Percentiles rank a stretch among this genome's conserved stretches.
phyloP scores from a whole-genome alignment of 306 rosid species.

The Biancaea sappan region DNA sequence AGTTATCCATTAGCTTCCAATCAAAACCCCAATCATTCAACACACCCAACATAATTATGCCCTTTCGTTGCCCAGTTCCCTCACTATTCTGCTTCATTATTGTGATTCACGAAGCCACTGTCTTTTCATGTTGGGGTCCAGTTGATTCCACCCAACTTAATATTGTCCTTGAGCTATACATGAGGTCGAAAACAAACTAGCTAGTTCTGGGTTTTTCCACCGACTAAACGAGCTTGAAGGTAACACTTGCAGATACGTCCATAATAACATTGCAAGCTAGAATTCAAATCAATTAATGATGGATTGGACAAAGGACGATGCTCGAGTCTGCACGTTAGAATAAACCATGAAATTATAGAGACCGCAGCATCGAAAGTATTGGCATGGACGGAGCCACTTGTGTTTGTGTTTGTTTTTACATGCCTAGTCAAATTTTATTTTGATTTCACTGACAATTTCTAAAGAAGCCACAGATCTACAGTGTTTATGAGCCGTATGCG shows the following conservation, averaged over 20 bases:
- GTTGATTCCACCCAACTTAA: conserved; percentile 24
- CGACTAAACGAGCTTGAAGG: conserved; percentile 26
- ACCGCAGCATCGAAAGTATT: not conserved
- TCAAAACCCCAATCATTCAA: conserved; percentile 31
- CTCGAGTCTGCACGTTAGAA: not conserved
- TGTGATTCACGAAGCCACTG: not conserved
- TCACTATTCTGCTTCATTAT: not conserved
- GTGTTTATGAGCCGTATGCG: not conserved
- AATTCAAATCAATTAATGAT: not conserved
- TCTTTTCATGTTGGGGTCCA: conserved; percentile 13
- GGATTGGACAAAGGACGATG: conserved; percentile 18
- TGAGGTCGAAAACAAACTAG: not conserved
- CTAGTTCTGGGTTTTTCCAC: conserved; percentile 15
- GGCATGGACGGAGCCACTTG: not conserved
- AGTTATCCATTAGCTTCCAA: conserved; percentile 4
- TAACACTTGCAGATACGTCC: not conserved
- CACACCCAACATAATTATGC: not conserved
- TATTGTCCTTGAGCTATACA: not conserved
- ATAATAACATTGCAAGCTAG: not conserved
- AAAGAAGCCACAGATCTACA: not conserved
- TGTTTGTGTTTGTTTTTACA: conserved; percentile 8
- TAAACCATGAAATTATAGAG: not conserved
- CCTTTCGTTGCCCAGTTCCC: not conserved
- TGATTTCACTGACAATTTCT: not conserved
- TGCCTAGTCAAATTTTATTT: conserved; percentile 21